Percentiles rank a stretch among this genome's conserved stretches.
These are phyloP conservation scores for Tuber indicum DNA, from an alignment of 495 filamentous ascomycete species.

Conservation along the genomic window DNA sequence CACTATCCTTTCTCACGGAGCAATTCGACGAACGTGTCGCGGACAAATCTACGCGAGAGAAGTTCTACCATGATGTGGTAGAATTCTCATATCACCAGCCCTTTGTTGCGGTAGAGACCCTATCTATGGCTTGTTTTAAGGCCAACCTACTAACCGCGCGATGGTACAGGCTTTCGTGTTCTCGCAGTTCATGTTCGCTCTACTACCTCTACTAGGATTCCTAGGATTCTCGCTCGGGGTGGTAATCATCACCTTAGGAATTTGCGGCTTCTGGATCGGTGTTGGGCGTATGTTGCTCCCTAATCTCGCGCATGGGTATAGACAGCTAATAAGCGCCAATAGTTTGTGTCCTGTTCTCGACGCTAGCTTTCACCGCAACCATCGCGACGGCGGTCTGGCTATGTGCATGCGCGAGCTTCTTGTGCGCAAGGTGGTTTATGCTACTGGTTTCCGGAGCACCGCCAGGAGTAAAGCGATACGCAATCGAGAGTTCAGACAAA, in stretches of 20 bases:
- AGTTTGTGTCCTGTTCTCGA: conserved; percentile 32
- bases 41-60: conserved; percentile 24
- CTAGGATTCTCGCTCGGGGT: conserved; percentile 28
- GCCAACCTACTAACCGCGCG: background rate
- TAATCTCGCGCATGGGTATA: background rate
- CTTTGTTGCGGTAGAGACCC: conserved; percentile 22
- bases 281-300: conserved; percentile 18
- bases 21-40: conserved; percentile 26
- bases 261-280: conserved; percentile 29
- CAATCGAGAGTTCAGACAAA: background rate
- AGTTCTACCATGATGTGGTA: conserved; percentile 25
- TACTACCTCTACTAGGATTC: conserved; percentile 25
- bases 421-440: conserved; percentile 14
- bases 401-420: conserved; percentile 15
- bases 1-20: conserved; percentile 18
- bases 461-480: background rate
- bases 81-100: conserved; percentile 29
- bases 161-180: conserved; percentile 20
- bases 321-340: conserved; percentile 7
- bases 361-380: conserved; percentile 23
- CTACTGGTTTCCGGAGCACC: background rate
- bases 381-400: conserved; percentile 28
- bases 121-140: background rate
- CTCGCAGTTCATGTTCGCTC: conserved; percentile 25
- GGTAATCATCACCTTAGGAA: conserved; percentile 22